Base-by-base conservation (phyloP, 2,329 filamentous ascomycete species). In the Diaporthe destruens region DNA sequence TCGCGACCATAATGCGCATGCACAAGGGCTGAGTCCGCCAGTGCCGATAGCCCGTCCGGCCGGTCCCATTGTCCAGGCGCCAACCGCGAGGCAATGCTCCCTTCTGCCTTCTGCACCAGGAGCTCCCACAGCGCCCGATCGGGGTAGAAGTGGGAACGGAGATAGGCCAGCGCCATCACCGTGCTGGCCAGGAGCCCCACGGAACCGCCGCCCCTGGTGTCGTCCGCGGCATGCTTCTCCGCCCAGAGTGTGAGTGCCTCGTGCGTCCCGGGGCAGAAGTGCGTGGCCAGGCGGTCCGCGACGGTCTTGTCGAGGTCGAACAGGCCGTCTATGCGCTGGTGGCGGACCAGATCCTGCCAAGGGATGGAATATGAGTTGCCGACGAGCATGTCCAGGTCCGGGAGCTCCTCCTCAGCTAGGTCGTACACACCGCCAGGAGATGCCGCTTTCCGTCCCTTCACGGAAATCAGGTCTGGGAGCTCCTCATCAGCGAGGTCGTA, bases 1-100 rank as follows among this genome's bases (percentile, higher is more conserved):
- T 2, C 42, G 6, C 18, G 9, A 11, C 51, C 32, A 12, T 56
- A 56, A 18, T 69, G 66, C 32, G 66, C 65, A 23, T 68, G 66
- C 36, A 36, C 66, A 32, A 69, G n/a, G 9, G 39, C 51, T 18
- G 66, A 69, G 23, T 44, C 23, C 23, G 66, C 53, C 36, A 54
- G 23, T 0, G 34, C 51, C 18, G n/a, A 47, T 1, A 57, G 2
- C 12, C 36, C 66, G 8, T 69, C 53, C 20, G 23, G 36, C 20
- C 25, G 6, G 4, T 1, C 25, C 32, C 18, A 53, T 11, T 34
- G 7, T 6, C 12, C 36, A 5, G 9, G 18, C 1, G 5, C 20
- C 25, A 69, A 20, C 12, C 11, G 39, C 23, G 51, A 56, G 2
- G 39, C 23, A 9, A 69, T 34, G 5, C 7, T 54, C 8, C n/a